Base-by-base conservation (phyloP, 2,329 filamentous ascomycete species). In the Elsinoe australis region DNA sequence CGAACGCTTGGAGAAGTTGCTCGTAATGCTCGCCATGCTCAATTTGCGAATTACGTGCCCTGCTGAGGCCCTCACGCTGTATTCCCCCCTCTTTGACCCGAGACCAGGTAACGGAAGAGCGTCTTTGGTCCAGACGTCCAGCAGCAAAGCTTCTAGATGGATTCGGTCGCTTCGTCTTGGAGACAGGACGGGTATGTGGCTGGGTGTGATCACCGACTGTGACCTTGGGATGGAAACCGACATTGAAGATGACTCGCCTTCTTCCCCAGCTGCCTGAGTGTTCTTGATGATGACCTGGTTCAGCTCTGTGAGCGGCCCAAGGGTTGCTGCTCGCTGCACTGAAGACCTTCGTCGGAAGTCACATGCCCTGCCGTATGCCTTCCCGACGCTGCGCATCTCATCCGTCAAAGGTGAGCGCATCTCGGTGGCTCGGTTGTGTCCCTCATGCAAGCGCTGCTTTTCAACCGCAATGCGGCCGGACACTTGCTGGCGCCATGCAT, bases 21-120 rank as follows among this genome's bases (percentile, higher is more conserved):
- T 83, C 10, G 85, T 76, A 54, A 92, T 83, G 62, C 82, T 88
- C 41, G 83, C 82, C 59, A 87, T 82, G 64, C 86, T 94, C 53
- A 95, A 75, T 62, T 89, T 94, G 46, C 88, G 78, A 70, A 95
- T 94, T 60, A 95, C 79, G 1, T 85, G 85, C 28, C 86, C 87
- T 9, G 88, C 85, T n/a, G 84, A 87, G 32, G 78, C 79, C 44
- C 85, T 76, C 38, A 92, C 82, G 3, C 87, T 70, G 59, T 85
- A 79, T 57, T 94, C 84, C 64, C 62, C 78, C 64, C 68, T 80
- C 65, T 66, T 79, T 64, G 65, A 72, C 24, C 76, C 77, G 78
- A 95, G 89, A 1, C 87, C 87, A 12, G 89, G 87, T 60, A 84
- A 92, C 1, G 88, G 87, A 33, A 95, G 67, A 14, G 79, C 65